phyloP scores from a whole-genome alignment of 345 rosid species.

The Barbarea vulgaris region DNA sequence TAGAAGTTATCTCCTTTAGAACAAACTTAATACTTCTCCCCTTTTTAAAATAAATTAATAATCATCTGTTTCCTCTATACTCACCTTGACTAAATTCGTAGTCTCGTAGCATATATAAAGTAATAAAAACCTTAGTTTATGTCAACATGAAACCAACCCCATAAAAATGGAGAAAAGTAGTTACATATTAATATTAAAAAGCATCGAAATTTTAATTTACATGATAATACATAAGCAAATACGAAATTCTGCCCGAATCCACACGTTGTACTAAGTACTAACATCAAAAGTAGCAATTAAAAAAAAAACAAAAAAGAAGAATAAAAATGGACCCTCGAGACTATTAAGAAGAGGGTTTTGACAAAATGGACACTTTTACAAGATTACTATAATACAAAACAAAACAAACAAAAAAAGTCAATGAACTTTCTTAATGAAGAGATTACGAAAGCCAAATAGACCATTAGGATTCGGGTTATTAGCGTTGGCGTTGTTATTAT shows the following conservation, averaged over 20 bases:
- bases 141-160: not conserved
- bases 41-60: not conserved
- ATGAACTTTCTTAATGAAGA: constrained; percentile 70
- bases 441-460: constrained; percentile 67
- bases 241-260: constrained; percentile 21
- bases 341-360: constrained; percentile 10
- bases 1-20: not conserved
- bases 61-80: not conserved
- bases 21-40: not conserved
- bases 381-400: not conserved
- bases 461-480: constrained; percentile 36
- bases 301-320: not conserved
- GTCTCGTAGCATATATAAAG: not conserved
- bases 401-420: constrained; percentile 17
- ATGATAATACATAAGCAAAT: constrained; percentile 31
- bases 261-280: constrained; percentile 38
- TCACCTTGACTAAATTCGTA: not conserved
- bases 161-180: not conserved
- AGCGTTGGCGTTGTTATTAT: not conserved
- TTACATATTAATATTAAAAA: not conserved
- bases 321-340: constrained; percentile 23
- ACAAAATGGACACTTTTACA: not conserved
- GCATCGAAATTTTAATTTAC: constrained; percentile 24
- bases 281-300: constrained; percentile 27
- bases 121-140: not conserved